Percentiles rank a stretch among this genome's conserved stretches.
phyloP scores from a whole-genome alignment of 257 asterid genomes.

The Solanum chmielewskii region DNA sequence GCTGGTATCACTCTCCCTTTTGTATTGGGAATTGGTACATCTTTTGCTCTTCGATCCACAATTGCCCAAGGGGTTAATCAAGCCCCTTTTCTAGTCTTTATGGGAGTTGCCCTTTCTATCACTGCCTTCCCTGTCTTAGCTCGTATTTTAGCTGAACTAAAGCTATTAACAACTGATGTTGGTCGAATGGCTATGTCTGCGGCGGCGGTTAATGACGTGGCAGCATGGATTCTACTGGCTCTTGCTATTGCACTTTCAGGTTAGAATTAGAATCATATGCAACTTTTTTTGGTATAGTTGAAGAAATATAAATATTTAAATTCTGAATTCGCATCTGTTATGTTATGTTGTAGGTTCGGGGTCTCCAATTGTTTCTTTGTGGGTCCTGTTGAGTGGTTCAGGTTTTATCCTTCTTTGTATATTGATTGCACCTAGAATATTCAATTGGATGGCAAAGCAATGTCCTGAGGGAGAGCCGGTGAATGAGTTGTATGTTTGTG shows the following conservation, averaged over 20 bases:
- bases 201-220: conserved; percentile 19
- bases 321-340: neutral
- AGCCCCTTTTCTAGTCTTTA: conserved; percentile 20
- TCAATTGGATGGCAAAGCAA: conserved; percentile 31
- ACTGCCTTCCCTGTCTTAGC: neutral
- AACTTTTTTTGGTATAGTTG: neutral
- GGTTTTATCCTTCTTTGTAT: conserved; percentile 19
- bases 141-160: neutral
- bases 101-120: conserved; percentile 13
- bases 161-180: neutral
- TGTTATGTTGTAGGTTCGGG: neutral
- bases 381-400: conserved; percentile 15
- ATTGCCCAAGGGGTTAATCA: conserved; percentile 5
- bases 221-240: conserved; percentile 13
- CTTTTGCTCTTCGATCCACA: conserved; percentile 7
- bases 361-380: conserved; percentile 10
- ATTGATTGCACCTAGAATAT: conserved; percentile 23
- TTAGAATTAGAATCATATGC: neutral
- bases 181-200: conserved; percentile 18
- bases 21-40: conserved; percentile 14
- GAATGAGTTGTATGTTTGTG: conserved; percentile 36
- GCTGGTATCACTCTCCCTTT: conserved; percentile 23
- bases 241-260: conserved; percentile 11
- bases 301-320: neutral
- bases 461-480: conserved; percentile 43